These are phyloP conservation scores for Agrostemma githago DNA, from an alignment of 148 eudicot species.

Conservation along the genomic window DNA sequence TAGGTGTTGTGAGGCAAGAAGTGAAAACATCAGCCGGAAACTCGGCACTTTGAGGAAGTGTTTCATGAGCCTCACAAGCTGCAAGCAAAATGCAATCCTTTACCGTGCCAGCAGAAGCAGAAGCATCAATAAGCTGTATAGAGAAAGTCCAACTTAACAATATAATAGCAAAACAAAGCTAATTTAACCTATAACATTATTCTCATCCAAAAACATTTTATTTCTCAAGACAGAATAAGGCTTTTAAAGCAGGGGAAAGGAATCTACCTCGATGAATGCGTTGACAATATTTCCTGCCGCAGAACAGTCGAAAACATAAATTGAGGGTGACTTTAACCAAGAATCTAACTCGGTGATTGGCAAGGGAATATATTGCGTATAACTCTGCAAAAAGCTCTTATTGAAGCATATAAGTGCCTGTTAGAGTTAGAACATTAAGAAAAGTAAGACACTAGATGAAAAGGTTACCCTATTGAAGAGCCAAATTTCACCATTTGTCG, in stretches of 20 bases:
- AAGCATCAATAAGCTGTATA: constrained; percentile 63
- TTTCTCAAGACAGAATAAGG: not conserved
- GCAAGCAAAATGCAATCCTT: constrained; percentile 95
- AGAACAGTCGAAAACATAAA: constrained; percentile 95
- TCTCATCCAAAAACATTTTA: constrained; percentile 10
- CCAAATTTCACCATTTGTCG: constrained; percentile 94
- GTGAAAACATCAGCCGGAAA: constrained; percentile 98
- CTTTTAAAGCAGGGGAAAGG: constrained; percentile 1
- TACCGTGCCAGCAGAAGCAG: constrained; percentile 54
- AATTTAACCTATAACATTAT: constrained; percentile 4
- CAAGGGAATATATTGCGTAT: constrained; percentile 87
- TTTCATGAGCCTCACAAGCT: constrained; percentile 94
- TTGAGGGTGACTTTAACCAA: constrained; percentile 91
- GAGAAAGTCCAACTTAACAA: constrained; percentile 11
- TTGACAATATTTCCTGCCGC: constrained; percentile 93
- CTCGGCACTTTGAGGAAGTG: constrained; percentile 93
- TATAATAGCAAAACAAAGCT: constrained; percentile 7
- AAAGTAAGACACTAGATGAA: not conserved
- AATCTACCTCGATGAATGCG: constrained; percentile 79
- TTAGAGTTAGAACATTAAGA: not conserved
- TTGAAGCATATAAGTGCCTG: constrained; percentile 7
- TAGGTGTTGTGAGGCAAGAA: constrained; percentile 94
- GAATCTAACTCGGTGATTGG: constrained; percentile 86
- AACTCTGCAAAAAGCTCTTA: constrained; percentile 47
- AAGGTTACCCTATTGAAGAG: constrained; percentile 80